Base-by-base conservation (phyloP, 768 basidiomycete species). In the Hygrophorus russula region DNA sequence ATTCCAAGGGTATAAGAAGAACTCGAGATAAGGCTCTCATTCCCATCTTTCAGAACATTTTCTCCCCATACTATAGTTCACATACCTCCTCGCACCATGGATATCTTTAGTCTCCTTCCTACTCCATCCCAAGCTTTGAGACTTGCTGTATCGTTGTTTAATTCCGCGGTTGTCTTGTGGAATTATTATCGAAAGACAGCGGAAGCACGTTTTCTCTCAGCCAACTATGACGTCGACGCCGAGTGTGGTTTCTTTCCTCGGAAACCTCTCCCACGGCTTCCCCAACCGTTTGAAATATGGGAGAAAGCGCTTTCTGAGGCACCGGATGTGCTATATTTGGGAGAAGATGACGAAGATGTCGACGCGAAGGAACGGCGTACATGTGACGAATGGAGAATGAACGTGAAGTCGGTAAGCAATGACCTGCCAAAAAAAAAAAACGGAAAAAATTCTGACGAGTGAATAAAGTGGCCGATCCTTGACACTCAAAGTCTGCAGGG, bases 211-310 rank as follows among this genome's bases (percentile, higher is more conserved):
- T 62, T 19, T 65, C 59, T 34, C 55, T 63, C 9, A 14, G 51
- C 57, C 2, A 68, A 76, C 45, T 80, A 76, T 45, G 79, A 81
- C 51, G 59, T 82, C 47, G 64, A 78, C 50, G 56, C 72, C 7
- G 60, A 71, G 11, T 82, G 86, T 0, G 94, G 94, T 0, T 98
- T 97, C 66, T 75, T 97, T 51, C 94, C 93, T 0, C 60, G 72
- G 2, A 59, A 65, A 30, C 79, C 78, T 1, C 69, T 86, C 5
- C 69, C 74, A 2, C 69, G 62, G 19, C 66, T 94, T 18, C 66
- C 69, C 4, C 56, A 55, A 7, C 58, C 62, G 24, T 93, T 72
- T 54, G 59, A 58, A 10, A 56, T 74, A 4, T 98, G 89, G 91
- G 90, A 93, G 61, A 49, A 62, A 28, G 80, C 75, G 24, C 69